Base-by-base conservation (phyloP, 1,284 basidiomycete genomes). In the Ceratobasidium sp. region DNA sequence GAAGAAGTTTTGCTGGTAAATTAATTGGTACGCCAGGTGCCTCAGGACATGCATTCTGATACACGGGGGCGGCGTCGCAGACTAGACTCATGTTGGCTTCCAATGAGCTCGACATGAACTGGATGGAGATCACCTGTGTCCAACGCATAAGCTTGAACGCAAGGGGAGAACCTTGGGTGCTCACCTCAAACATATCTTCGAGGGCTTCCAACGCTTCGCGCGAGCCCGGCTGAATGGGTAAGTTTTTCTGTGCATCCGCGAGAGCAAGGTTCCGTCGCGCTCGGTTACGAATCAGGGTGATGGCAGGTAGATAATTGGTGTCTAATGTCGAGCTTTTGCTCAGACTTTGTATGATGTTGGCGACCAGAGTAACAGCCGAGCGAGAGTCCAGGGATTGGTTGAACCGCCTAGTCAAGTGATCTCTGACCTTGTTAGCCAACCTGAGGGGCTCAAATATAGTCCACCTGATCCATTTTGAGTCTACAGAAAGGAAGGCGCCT, bases 401-500 rank as follows among this genome's bases (percentile, higher is more conserved):
- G 61, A 54, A 75, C 11, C 71, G 71, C 2, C 1, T 66, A 13
- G 62, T 75, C 11, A 75, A 3, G 17, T 49, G 65, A 17, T 66
- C 37, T 65, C 34, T 76, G 67, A 15, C 65, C 56, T 34, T 70
- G 65, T 15, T 57, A 19, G 54, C 51, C 66, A 67, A 29, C 62
- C 34, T 64, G 49, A 61, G 64, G 57, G 64, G 65, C n/a, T 29
- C 67, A 43, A n/a, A 77, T 57, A 51, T 69, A 43, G 56, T 74
- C 73, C 61, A 34, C 9, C 34, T 49, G 11, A 68, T 68, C 66
- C 66, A 68, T 11, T 15, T 68, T 2, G 66, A 52, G 19, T 68
- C 66, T 68, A 34, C 15, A n/a, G n/a, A 11, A 17, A 34, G n/a
- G 15, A 6, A 44, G 13, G 66, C 34, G 59, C 19, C 4, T 11